A percentile compares a stretch with the other conserved stretches of the same genome.
phyloP scores from a whole-genome alignment of 805 yeast species.

The Priceomyces castillae region DNA sequence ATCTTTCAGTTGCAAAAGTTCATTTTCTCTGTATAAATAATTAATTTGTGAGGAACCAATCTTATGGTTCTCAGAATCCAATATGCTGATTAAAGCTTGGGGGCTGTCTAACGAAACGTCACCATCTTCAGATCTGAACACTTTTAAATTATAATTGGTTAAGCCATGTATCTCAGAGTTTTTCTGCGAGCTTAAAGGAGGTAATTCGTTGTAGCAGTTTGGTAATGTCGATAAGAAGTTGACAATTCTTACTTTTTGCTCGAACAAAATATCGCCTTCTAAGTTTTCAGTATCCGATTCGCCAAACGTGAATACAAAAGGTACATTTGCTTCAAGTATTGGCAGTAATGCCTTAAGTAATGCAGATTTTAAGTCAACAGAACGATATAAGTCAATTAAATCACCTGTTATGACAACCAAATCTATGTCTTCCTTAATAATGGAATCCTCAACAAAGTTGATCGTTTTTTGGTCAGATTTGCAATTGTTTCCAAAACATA shows the following conservation, averaged over 20 bases:
- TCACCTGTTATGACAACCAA: constrained; percentile 42
- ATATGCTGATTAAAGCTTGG: constrained; percentile 27
- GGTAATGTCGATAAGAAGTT: constrained; percentile 34
- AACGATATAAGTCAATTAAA: constrained; percentile 27
- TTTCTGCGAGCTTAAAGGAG: constrained; percentile 7
- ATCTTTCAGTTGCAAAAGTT: neutral
- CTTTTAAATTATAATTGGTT: constrained; percentile 35
- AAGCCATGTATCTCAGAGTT: constrained; percentile 26
- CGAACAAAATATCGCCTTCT: constrained; percentile 3
- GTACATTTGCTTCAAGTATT: constrained; percentile 26
- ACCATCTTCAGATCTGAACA: constrained; percentile 13
- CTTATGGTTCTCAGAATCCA: constrained; percentile 30
- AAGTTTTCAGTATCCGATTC: constrained; percentile 26
- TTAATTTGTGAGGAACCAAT: constrained; percentile 34
- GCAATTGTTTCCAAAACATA: constrained; percentile 17
- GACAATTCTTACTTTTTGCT: constrained; percentile 16
- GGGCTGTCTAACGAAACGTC: constrained; percentile 9
- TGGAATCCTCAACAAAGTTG: constrained; percentile 25
- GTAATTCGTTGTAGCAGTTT: constrained; percentile 29
- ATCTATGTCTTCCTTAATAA: constrained; percentile 29
- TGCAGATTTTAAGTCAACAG: constrained; percentile 27
- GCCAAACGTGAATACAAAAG: constrained; percentile 39
- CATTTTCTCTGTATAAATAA: constrained; percentile 28
- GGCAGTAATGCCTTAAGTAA: constrained; percentile 32
- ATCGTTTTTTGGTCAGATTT: constrained; percentile 30